Conservation (phyloP, 257 asterid genomes). For the Ilex aquifolium region DNA sequence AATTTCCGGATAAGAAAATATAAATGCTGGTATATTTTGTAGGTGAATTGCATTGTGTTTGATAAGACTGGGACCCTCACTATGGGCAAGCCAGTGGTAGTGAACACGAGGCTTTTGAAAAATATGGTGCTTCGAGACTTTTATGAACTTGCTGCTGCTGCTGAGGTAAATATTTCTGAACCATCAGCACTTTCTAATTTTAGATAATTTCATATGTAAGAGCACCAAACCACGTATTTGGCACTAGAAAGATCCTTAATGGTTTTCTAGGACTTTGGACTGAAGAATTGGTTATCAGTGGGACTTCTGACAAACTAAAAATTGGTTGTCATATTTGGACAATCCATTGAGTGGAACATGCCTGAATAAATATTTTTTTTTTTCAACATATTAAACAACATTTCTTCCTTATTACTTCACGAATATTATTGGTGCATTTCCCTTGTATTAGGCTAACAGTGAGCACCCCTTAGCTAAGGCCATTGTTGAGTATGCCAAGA, state of each 20-base stretch:
- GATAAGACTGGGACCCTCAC: conserved; percentile 93
- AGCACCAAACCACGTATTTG: neutral
- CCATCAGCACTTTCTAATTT: neutral
- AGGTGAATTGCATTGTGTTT: conserved; percentile 69
- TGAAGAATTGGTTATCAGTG: too few species aligned
- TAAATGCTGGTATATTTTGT: conserved; percentile 3
- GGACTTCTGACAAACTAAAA: too few species aligned
- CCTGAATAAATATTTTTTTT: too few species aligned
- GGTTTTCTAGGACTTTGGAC: too few species aligned
- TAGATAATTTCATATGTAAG: neutral
- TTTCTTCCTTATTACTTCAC: neutral
- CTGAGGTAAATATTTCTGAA: conserved; percentile 46
- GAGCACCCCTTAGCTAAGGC: conserved; percentile 92
- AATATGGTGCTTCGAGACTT: conserved; percentile 46
- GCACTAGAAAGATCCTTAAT: neutral
- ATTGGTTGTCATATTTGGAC: too few species aligned
- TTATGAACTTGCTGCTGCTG: conserved; percentile 63
- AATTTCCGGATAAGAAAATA: neutral
- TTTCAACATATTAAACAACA: too few species aligned
- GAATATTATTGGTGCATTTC: neutral
- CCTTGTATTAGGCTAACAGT: conserved; percentile 52
- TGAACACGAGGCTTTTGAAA: conserved; percentile 44
- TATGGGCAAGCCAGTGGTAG: conserved; percentile 74
- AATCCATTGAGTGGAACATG: too few species aligned
- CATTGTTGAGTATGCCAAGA: conserved; percentile 50